Evolutionary conservation across 352 stramenopile species (phyloP).

Genomic region (Phytophthora colocasiae): DNA sequence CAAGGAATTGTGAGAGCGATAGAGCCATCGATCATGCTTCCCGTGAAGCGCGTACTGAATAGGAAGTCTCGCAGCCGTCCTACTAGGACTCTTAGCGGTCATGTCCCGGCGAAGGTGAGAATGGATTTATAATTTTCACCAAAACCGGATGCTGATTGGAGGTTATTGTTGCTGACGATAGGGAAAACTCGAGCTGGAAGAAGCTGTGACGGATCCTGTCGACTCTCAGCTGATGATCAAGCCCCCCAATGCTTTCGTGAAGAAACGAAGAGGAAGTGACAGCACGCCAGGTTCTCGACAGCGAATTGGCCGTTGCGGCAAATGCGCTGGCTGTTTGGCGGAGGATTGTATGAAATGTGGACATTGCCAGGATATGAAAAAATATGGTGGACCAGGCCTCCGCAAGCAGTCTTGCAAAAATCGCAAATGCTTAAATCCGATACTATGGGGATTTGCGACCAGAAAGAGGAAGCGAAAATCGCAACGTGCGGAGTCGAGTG

Average conservation of each 20-base stretch:
- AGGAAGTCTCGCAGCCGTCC: constrained; percentile 29
- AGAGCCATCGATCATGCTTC: constrained; percentile 32
- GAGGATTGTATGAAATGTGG: constrained; percentile 89
- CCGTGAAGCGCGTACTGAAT: constrained; percentile 32
- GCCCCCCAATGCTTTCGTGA: constrained; percentile 19
- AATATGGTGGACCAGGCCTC: constrained; percentile 85
- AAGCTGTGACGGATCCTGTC: constrained; percentile 4
- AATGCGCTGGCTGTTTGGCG: constrained; percentile 77
- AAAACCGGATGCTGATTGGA: constrained; percentile 3
- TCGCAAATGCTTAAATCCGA: constrained; percentile 82
- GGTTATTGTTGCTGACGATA: constrained; percentile 19
- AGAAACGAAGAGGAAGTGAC: constrained; percentile 50
- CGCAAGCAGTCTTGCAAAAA: constrained; percentile 91
- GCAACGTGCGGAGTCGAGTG: constrained; percentile 20
- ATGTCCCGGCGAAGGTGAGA: constrained; percentile 38
- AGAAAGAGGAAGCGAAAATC: constrained; percentile 53
- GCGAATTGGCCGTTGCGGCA: constrained; percentile 79
- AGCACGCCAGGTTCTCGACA: constrained; percentile 55
- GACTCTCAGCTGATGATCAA: constrained; percentile 35
- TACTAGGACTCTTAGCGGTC: constrained; percentile 2
- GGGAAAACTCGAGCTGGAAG: constrained; percentile 26
- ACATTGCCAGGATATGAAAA: constrained; percentile 92
- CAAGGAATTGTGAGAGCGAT: constrained; percentile 42
- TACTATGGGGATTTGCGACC: constrained; percentile 56
- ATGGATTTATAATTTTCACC: not conserved